Conservation (phyloP, 495 filamentous ascomycete species). For the Penicillium odoratum region DNA sequence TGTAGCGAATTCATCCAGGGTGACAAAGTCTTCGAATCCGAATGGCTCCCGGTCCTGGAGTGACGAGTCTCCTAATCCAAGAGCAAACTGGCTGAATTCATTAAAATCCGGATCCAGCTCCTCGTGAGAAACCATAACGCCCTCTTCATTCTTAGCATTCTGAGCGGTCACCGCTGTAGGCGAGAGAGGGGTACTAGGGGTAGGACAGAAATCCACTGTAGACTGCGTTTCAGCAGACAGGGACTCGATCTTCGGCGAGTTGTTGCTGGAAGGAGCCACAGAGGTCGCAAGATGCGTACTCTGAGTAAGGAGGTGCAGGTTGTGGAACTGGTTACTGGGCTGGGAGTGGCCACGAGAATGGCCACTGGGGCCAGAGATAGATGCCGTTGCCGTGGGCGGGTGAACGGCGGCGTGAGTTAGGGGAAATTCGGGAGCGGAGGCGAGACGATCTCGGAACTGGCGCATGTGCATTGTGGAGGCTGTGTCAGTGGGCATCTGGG, state of each 20-base stretch:
- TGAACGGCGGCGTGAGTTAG: slow-evolving; percentile 17
- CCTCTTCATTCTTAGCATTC: slow-evolving; percentile 19
- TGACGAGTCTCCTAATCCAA: slow-evolving; percentile 27
- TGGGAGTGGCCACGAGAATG: slow-evolving; percentile 32
- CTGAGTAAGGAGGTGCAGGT: slow-evolving; percentile 29
- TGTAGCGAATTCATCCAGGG: slow-evolving; percentile 36
- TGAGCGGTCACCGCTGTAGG: slow-evolving; percentile 24
- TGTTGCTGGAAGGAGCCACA: slow-evolving; percentile 11
- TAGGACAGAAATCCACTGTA: slow-evolving; percentile 39
- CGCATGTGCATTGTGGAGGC: slow-evolving; percentile 29
- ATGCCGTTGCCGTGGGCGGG: slow-evolving; percentile 12
- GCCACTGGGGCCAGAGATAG: slow-evolving; percentile 25
- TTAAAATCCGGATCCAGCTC: slow-evolving; percentile 33
- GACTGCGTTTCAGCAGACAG: slow-evolving; percentile 34
- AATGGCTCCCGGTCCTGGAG: slow-evolving; percentile 28
- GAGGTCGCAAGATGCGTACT: slow-evolving; percentile 21
- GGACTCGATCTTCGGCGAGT: slow-evolving; percentile 27
- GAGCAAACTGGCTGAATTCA: slow-evolving; percentile 42
- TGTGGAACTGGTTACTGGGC: slow-evolving; percentile 25
- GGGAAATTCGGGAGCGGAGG: slow-evolving; percentile 40
- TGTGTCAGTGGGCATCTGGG: slow-evolving; percentile 20
- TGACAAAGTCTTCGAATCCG: slow-evolving; percentile 38
- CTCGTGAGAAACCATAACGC: slow-evolving; percentile 29
- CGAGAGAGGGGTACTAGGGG: slow-evolving; percentile 39
- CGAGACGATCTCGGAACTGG: slow-evolving; percentile 42